Evolutionary conservation across 805 yeast genomes (phyloP).

Genomic region (Metschnikowia baotianmanensis): DNA sequence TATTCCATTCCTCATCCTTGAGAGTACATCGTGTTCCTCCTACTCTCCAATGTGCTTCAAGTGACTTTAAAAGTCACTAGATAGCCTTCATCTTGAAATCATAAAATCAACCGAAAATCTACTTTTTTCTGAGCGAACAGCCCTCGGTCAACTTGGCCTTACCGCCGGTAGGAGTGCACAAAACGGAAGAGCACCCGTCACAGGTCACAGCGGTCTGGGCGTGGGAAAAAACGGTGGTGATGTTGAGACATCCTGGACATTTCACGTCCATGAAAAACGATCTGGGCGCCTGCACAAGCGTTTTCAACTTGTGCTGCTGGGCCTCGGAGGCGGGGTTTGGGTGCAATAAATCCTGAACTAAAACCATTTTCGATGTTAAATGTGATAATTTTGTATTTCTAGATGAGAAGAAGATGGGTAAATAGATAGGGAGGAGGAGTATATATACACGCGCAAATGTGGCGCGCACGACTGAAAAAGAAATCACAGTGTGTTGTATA

Average conservation of each 20-base stretch:
- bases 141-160: constrained; percentile 99
- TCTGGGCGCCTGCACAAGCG: constrained; percentile 97
- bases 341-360: constrained; percentile 97
- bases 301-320: constrained; percentile 95
- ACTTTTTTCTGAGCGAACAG: constrained; percentile 99
- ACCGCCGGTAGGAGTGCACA: constrained; percentile 99
- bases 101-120: constrained; percentile 28
- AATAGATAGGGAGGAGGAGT: no score
- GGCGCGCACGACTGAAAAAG: no score
- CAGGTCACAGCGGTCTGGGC: constrained; percentile 99
- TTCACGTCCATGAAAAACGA: constrained; percentile 99
- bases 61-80: constrained; percentile 19
- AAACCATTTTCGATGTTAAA: constrained; percentile 53
- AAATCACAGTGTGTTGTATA: no score
- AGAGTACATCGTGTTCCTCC: no score
- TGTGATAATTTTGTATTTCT: neutral
- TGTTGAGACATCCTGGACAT: constrained; percentile 99
- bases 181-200: constrained; percentile 97
- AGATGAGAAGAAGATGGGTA: no score
- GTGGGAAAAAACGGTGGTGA: constrained; percentile 99
- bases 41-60: neutral
- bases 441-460: no score
- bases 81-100: constrained; percentile 44
- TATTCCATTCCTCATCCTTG: no score
- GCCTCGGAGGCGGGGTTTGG: constrained; percentile 97